Conservation (phyloP, 2,329 filamentous ascomycete genomes). For the Biscogniauxia marginata region DNA sequence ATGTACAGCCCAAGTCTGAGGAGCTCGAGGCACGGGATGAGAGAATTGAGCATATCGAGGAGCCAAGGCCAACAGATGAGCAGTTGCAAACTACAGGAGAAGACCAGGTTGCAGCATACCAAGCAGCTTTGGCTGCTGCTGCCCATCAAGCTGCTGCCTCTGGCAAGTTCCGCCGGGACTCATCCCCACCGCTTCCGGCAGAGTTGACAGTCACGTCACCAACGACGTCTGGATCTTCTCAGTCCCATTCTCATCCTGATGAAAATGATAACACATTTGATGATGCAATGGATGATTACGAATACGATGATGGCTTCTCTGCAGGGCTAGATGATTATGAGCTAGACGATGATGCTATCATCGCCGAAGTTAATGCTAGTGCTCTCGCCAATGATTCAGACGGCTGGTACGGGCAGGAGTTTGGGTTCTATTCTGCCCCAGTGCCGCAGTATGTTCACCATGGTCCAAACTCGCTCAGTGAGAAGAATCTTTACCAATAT, state of each 20-base stretch:
- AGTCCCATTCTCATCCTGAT: conserved; percentile 23
- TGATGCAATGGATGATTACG: conserved; percentile 27
- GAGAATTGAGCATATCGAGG: conserved; percentile 15
- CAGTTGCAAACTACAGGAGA: conserved; percentile 14
- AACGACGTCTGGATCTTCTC: conserved; percentile 32
- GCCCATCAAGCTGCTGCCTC: conserved; percentile 73
- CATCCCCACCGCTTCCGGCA: conserved; percentile 39
- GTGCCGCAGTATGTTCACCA: conserved; percentile 30
- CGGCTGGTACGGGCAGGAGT: conserved; percentile 93
- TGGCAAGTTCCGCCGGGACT: conserved; percentile 69
- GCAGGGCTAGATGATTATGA: conserved; percentile 59
- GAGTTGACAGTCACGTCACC: conserved; percentile 37
- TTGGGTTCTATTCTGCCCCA: conserved; percentile 84
- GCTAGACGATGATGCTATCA: conserved; percentile 83
- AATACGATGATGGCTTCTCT: conserved; percentile 60
- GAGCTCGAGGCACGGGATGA: conserved; percentile 8
- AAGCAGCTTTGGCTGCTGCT: conserved; percentile 80
- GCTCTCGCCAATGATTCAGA: conserved; percentile 89
- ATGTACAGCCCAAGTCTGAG: conserved; percentile 23
- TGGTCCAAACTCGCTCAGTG: conserved; percentile 27
- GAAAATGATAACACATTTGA: conserved; percentile 20
- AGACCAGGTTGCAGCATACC: conserved; percentile 62
- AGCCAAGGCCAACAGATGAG: conserved; percentile 16
- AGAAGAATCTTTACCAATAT: conserved; percentile 53
- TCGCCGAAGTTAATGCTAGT: conserved; percentile 92